Base-by-base conservation (phyloP, 352 stramenopile genomes). In the Phytophthora tubulina region DNA sequence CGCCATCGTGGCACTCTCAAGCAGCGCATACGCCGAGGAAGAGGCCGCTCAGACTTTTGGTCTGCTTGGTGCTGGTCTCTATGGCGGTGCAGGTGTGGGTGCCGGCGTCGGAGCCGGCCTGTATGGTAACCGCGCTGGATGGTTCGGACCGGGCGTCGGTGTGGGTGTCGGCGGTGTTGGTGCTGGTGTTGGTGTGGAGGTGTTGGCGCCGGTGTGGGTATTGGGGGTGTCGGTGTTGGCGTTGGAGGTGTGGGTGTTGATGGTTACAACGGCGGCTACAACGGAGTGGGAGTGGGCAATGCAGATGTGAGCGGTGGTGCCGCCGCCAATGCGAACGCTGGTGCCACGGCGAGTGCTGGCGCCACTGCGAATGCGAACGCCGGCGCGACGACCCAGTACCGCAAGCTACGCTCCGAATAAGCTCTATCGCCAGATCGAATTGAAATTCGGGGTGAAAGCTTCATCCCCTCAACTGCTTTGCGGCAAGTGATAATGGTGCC, bases 21-120 rank as follows among this genome's bases (percentile, higher is more conserved):
- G 32, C 6, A 7, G 31, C 14, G 35, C 32, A 14, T 10, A 62
- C 33, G 61, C 50, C 5, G 21, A 62, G 31, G 5, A 69, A 39
- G 61, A 69, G 51, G 51, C 52, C 9, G 61, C 61, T 11, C 41
- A 62, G 21, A 69, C 60, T 6, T 67, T 67, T 14, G 60, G 60
- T 6, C 42, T 67, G 2, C 60, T 67, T 6, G 60, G 48, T 10
- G 46, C 36, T 36, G 60, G 49, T 17, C 30, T 61, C 3, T 21
- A 54, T 14, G 56, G 44, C 6, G 57, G 45, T 13, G 57, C 44
- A 3, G 56, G 56, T 5, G 54, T 32, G 8, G 42, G 32, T 27
- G 41, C 42, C n/a, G 50, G 33, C 17, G 21, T 21, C 17, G 17
- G 17, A 21, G 17, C 13, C 14, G 13, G 35, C 13, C 15, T 45